These are phyloP conservation scores for Tolypocladium nubicola DNA, from an alignment of 2,329 filamentous ascomycete genomes.

Conservation along the genomic window DNA sequence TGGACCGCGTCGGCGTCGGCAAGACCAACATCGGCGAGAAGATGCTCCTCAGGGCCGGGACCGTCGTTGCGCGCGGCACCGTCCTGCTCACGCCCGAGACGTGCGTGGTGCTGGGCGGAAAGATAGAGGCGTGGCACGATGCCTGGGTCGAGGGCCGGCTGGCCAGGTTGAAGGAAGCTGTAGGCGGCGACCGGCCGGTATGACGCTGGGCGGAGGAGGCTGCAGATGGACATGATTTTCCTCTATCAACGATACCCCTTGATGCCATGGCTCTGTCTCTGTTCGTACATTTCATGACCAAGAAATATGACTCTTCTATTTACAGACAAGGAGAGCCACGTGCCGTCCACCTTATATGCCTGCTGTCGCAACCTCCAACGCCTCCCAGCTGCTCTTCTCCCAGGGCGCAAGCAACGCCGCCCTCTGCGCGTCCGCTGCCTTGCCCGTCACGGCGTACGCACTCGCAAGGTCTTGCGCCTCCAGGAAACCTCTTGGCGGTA, in stretches of 20 bases:
- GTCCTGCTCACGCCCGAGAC: slow-evolving; percentile 63
- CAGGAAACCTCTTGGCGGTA: slow-evolving; percentile 62
- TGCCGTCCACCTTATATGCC: slow-evolving; percentile 6
- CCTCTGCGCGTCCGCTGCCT: slow-evolving; percentile 62
- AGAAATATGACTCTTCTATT: background rate
- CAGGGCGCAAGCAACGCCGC: slow-evolving; percentile 77
- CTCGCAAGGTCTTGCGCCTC: slow-evolving; percentile 58
- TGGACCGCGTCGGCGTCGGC: slow-evolving; percentile 55
- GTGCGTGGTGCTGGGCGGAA: slow-evolving; percentile 73
- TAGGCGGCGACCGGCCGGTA: slow-evolving; percentile 24
- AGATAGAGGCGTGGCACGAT: slow-evolving; percentile 71
- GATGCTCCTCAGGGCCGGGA: slow-evolving; percentile 56
- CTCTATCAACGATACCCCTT: slow-evolving; percentile 4
- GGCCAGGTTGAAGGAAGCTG: slow-evolving; percentile 52
- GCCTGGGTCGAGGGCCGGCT: slow-evolving; percentile 66
- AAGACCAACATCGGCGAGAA: slow-evolving; percentile 71
- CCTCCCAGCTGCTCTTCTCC: slow-evolving; percentile 54
- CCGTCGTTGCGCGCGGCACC: slow-evolving; percentile 61
- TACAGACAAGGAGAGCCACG: background rate
- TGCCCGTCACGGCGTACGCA: slow-evolving; percentile 66
- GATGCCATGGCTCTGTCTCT: background rate
- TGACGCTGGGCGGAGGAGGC: background rate
- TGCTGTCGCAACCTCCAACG: slow-evolving; percentile 27
- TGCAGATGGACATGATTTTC: background rate
- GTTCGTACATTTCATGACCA: background rate